These are phyloP conservation scores for Stagonosporopsis rhizophila DNA, from an alignment of 2,329 filamentous ascomycete species.

Conservation along the genomic window DNA sequence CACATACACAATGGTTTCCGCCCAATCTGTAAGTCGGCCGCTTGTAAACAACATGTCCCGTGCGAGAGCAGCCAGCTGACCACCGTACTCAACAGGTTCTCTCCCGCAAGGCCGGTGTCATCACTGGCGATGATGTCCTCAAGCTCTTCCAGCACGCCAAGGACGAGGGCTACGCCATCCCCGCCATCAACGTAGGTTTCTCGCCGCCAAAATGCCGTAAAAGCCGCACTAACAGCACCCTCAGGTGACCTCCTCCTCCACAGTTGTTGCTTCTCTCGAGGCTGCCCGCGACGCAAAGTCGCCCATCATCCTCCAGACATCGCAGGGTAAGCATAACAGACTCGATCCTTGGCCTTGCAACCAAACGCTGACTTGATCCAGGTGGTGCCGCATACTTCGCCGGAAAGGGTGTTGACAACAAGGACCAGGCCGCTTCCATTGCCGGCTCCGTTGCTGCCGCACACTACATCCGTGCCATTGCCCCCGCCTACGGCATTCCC, in stretches of 20 bases:
- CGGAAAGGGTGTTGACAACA: constrained; percentile 57
- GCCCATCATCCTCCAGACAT: constrained; percentile 63
- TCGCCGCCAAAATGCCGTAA: not conserved
- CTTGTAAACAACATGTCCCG: constrained; percentile 1
- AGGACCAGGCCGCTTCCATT: constrained; percentile 84
- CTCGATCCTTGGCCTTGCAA: rapidly evolving
- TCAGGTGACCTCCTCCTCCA: constrained; percentile 90
- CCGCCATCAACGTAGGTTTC: constrained; percentile 43
- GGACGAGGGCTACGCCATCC: constrained; percentile 65
- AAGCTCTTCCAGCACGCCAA: constrained; percentile 88
- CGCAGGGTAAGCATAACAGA: constrained; percentile 9
- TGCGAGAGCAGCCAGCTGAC: constrained; percentile 14
- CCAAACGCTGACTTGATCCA: not conserved
- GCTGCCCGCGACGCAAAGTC: constrained; percentile 91
- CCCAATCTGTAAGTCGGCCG: constrained; percentile 50
- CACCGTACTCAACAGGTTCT: constrained; percentile 14
- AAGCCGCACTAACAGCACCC: constrained; percentile 13
- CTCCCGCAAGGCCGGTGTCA: constrained; percentile 45
- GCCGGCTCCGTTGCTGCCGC: constrained; percentile 82
- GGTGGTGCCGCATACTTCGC: constrained; percentile 70
- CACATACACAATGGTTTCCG: constrained; percentile 33
- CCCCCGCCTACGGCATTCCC: constrained; percentile 74
- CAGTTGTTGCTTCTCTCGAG: constrained; percentile 78
- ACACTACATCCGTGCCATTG: constrained; percentile 90
- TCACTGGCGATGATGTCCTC: constrained; percentile 69